These are phyloP conservation scores for Sporisorium exsertum DNA, from an alignment of 1,284 basidiomycete species.

Conservation along the genomic window DNA sequence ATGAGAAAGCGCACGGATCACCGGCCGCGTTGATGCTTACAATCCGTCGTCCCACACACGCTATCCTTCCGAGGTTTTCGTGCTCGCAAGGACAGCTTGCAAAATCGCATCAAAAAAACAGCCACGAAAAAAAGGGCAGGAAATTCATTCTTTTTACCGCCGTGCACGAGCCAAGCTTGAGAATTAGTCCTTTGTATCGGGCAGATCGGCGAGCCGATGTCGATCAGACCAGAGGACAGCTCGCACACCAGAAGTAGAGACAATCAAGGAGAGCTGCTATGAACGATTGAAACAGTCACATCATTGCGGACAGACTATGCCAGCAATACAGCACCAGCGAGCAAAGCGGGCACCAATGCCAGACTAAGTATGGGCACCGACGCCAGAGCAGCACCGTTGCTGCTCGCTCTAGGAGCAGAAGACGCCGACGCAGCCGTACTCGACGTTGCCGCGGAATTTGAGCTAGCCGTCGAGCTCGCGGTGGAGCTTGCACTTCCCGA, in stretches of 20 bases:
- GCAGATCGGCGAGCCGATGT: not conserved
- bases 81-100: not conserved
- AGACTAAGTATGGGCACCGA: not conserved
- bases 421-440: conserved; percentile 4
- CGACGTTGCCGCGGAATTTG: not conserved
- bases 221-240: no score
- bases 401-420: not conserved
- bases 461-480: not conserved
- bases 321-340: conserved; percentile 15
- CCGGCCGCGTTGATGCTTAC: no score
- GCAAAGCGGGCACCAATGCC: conserved; percentile 7
- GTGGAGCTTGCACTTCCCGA: not conserved
- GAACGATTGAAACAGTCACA: not conserved
- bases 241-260: not conserved
- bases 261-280: no score
- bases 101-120: conserved; percentile 6
- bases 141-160: not conserved
- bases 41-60: conserved; percentile 15
- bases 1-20: conserved; percentile 6
- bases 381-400: conserved; percentile 5
- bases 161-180: conserved; percentile 11
- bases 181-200: no score
- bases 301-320: not conserved
- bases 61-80: conserved; percentile 2
- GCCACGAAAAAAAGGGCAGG: not conserved